Evolutionary conservation across 2,329 filamentous ascomycete genomes (phyloP).

Genomic region (Septoria linicola): DNA sequence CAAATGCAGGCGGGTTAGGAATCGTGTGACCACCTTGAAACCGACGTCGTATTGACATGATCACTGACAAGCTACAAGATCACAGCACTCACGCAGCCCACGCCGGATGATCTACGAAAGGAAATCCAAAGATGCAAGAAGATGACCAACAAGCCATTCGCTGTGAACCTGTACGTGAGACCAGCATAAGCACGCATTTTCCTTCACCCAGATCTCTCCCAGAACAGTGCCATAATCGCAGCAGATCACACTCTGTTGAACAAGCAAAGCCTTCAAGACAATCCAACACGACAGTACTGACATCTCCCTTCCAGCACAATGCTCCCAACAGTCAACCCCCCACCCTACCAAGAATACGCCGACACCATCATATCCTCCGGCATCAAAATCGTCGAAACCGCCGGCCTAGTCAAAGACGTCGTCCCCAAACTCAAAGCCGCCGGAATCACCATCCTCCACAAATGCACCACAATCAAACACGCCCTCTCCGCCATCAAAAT

Average conservation of each 20-base stretch:
- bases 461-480: constrained; percentile 93
- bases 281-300: no score
- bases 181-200: no score
- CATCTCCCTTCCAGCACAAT: no score
- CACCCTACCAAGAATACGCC: constrained; percentile 86
- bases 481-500: constrained; percentile 89
- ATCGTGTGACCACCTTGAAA: constrained; percentile 47
- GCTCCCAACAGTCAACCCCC: constrained; percentile 80
- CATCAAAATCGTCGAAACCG: constrained; percentile 84
- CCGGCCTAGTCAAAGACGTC: constrained; percentile 79
- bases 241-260: no score
- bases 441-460: constrained; percentile 78
- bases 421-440: constrained; percentile 82
- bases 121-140: constrained; percentile 83
- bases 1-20: constrained; percentile 74
- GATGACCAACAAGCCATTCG: constrained; percentile 78
- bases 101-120: constrained; percentile 82
- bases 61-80: constrained; percentile 38
- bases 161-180: constrained; percentile 93
- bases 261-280: no score
- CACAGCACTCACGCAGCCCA: constrained; percentile 85
- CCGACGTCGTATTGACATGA: not conserved
- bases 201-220: no score
- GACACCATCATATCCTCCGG: constrained; percentile 90
- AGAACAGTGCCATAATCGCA: no score